Base-by-base conservation (phyloP, 768 basidiomycete genomes). In the Hygrophorus pudorinus region DNA sequence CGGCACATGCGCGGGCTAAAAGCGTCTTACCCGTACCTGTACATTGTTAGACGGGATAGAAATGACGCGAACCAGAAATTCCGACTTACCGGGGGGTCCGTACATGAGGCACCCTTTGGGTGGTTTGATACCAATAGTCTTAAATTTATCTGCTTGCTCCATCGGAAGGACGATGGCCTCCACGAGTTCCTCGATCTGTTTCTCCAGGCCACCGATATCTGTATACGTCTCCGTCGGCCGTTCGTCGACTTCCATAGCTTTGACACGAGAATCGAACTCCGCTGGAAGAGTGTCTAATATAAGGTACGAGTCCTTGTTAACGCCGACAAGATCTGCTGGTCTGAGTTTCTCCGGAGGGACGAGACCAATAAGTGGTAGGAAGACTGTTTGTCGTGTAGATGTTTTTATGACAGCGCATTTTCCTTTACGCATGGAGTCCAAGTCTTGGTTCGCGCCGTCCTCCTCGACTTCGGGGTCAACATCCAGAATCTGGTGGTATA, bases 361-460 rank as follows among this genome's bases (percentile, higher is more conserved):
- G 45, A 99, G 87, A 47, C 96, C 96, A 52, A 98, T 93, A 57
- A 99, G 78, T 11, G 96, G 96, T 11, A 99, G 79, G 72, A 99
- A 99, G 34, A 99, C 91, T 37, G 96, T 98, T 67, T 96, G 96
- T 48, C 96, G 84, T 6, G 94, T 98, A 1, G 92, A 93, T 4
- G 96, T 98, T 68, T 99, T 99, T 70, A 98, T 92, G 42, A 98
- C 94, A 12, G 96, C 96, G 55, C 91, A 96, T 71, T 98, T 96
- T 20, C 91, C 91, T 67, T 89, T 90, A 53, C 90, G 88, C 76
- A 87, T 87, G n/a, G 85, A 87, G 60, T 96, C 88, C 39, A 93
- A 70, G 63, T 98, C 93, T 57, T 87, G 85, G 56, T 86, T 88
- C n/a, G 91, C 92, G 40, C 96, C 96, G 49, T 92, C 87, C 57